Evolutionary conservation across 331 rosid genomes (phyloP).

Genomic region (Stylosanthes scabra): DNA sequence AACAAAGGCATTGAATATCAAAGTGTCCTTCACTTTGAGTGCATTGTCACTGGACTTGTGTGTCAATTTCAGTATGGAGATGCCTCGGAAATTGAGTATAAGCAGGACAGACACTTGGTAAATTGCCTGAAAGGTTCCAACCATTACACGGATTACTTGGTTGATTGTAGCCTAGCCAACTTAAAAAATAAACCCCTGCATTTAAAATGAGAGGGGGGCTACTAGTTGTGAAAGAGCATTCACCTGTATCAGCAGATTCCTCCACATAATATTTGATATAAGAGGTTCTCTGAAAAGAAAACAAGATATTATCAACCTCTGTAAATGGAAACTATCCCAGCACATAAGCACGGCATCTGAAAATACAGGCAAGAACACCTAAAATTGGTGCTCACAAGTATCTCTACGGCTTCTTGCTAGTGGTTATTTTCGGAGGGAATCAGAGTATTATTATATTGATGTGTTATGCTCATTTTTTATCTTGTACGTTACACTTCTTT

Average conservation of each 20-base stretch:
- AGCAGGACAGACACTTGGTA: constrained; percentile 88
- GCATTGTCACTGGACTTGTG: constrained; percentile 39
- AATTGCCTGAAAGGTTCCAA: constrained; percentile 65
- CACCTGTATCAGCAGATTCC: constrained; percentile 93
- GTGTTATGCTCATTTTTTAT: not conserved
- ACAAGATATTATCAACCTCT: constrained; percentile 27
- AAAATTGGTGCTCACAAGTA: constrained; percentile 3
- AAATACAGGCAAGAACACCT: constrained; percentile 18
- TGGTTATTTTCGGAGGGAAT: constrained; percentile 12
- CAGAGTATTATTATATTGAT: not conserved
- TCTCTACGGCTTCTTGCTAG: constrained; percentile 11
- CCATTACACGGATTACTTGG: not conserved
- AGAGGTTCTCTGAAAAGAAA: constrained; percentile 80
- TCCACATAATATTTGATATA: constrained; percentile 88
- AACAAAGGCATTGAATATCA: constrained; percentile 94
- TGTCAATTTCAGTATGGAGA: constrained; percentile 54
- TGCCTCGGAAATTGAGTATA: constrained; percentile 71
- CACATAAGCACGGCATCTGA: not conserved
- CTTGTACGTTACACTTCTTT: not conserved
- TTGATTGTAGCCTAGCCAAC: constrained; percentile 12
- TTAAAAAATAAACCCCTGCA: constrained; percentile 18
- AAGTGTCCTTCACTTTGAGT: constrained; percentile 71
- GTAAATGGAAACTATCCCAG: constrained; percentile 26
- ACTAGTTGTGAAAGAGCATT: constrained; percentile 26
- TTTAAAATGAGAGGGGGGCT: not conserved